A percentile compares a stretch with the other conserved stretches of the same genome.
phyloP scores from a whole-genome alignment of 176 grass and related monocot genomes.

The Olyra latifolia region DNA sequence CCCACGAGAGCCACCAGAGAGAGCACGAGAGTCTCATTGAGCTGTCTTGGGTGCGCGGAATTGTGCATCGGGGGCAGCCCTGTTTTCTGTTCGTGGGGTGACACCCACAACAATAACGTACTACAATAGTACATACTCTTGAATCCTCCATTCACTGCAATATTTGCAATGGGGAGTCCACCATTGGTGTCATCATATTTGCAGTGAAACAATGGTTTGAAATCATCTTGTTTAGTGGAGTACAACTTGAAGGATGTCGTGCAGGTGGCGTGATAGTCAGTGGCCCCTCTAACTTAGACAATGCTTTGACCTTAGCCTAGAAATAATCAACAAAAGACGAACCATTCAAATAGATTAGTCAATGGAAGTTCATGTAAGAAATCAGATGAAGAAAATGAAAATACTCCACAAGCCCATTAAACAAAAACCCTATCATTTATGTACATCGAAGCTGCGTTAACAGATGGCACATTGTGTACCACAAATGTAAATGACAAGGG shows the following conservation, averaged over 20 bases:
- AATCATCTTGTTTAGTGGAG: constrained; percentile 46
- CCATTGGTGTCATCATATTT: constrained; percentile 29
- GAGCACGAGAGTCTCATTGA: too few relatives aligned
- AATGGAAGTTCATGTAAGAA: background rate
- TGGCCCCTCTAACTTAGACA: constrained; percentile 46
- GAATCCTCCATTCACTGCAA: constrained; percentile 69
- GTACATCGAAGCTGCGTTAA: background rate
- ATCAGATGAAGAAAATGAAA: background rate
- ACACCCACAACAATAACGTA: too few relatives aligned
- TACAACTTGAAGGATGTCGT: constrained; percentile 44
- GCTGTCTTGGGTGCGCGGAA: too few relatives aligned
- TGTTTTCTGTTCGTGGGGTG: too few relatives aligned
- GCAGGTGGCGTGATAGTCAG: constrained; percentile 61
- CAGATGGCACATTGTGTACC: background rate
- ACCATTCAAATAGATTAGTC: background rate
- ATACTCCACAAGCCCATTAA: background rate
- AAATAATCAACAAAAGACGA: constrained; percentile 23
- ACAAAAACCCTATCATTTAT: background rate
- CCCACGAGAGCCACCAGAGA: too few relatives aligned
- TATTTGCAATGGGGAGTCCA: constrained; percentile 44
- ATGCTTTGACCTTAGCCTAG: constrained; percentile 58
- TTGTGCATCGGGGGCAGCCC: too few relatives aligned
- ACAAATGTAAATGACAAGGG: background rate
- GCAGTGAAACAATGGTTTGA: constrained; percentile 59
- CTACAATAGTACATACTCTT: constrained; percentile 41